Conservation (phyloP, 371 early-diverging fungal genomes). For the Mucor circinelloides region DNA sequence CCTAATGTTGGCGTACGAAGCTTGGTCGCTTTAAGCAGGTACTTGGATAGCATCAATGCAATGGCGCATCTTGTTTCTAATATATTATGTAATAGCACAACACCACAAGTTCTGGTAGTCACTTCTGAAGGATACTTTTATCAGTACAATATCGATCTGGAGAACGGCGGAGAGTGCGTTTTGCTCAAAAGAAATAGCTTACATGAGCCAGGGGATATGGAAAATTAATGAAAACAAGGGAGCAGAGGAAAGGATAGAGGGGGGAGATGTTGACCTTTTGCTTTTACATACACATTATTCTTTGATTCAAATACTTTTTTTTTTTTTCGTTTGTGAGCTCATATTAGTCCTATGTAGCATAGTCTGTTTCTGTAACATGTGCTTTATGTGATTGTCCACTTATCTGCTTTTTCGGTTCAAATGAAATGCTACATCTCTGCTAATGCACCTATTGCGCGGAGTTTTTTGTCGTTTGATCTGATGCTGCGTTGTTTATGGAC, state of each 20-base stretch:
- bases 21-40: slow-evolving; percentile 80
- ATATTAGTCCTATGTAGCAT: background rate
- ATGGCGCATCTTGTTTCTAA: background rate
- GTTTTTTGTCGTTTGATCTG: background rate
- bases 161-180: slow-evolving; percentile 90
- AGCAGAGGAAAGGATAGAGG: background rate
- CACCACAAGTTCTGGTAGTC: slow-evolving; percentile 86
- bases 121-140: slow-evolving; percentile 92
- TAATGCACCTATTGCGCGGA: background rate
- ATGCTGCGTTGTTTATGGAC: background rate
- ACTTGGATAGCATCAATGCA: background rate
- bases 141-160: slow-evolving; percentile 86
- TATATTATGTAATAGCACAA: slow-evolving; percentile 41
- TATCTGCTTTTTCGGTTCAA: background rate
- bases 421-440: background rate
- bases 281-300: background rate
- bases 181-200: slow-evolving; percentile 70
- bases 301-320: background rate
- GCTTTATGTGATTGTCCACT: background rate
- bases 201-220: background rate
- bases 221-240: background rate
- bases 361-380: background rate
- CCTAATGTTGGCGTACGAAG: slow-evolving; percentile 80
- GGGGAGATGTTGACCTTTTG: background rate
- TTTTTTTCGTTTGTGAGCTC: background rate